Evolutionary conservation across 306 rosid genomes (phyloP).

Genomic region (Lagenaria siceraria): DNA sequence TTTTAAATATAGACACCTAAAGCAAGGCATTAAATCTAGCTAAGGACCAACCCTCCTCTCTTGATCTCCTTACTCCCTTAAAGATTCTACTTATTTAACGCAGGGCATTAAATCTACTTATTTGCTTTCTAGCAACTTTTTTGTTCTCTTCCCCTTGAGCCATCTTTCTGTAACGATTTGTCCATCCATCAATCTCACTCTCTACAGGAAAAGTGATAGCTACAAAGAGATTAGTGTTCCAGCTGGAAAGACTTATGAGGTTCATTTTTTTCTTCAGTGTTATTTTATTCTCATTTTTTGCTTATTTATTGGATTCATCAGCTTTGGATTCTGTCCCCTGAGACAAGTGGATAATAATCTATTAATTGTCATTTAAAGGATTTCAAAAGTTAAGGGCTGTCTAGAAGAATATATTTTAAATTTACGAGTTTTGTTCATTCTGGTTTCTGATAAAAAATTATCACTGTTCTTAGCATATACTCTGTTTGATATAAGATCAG

Average conservation of each 20-base stretch:
- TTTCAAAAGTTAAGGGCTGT: not conserved
- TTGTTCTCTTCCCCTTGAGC: not conserved
- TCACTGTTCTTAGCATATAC: not conserved
- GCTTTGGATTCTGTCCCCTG: not conserved
- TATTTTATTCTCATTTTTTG: not conserved
- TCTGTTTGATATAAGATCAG: not conserved
- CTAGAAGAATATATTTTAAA: not conserved
- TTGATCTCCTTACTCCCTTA: not conserved
- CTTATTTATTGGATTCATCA: not conserved
- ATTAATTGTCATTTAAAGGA: not conserved
- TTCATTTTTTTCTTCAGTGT: slow-evolving; percentile 18
- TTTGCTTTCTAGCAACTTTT: not conserved
- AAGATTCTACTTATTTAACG: not conserved
- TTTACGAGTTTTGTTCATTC: not conserved
- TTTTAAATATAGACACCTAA: not conserved
- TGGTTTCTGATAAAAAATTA: not conserved
- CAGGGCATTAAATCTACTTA: too few relatives aligned
- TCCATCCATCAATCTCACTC: slow-evolving; percentile 4
- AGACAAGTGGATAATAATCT: not conserved
- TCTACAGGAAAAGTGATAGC: slow-evolving; percentile 55
- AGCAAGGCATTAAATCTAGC: not conserved
- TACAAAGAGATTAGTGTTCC: slow-evolving; percentile 64
- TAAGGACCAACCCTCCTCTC: not conserved
- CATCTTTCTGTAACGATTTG: slow-evolving; percentile 1
- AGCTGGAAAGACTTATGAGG: slow-evolving; percentile 88